These are phyloP conservation scores for Penicillium sp. DNA, from an alignment of 2,329 filamentous ascomycete species.

Conservation along the genomic window DNA sequence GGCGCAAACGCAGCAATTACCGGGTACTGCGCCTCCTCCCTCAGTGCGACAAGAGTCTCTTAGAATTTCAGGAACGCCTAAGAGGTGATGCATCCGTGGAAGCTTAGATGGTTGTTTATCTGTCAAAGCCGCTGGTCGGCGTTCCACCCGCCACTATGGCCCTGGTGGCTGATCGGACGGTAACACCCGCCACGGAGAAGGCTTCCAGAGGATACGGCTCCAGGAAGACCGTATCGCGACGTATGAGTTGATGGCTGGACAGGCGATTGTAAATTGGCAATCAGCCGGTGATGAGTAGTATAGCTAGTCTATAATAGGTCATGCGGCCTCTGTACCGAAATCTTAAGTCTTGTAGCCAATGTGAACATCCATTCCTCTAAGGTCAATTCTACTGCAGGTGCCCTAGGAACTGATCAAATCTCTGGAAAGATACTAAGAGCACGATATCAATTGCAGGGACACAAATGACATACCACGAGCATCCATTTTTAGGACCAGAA, in stretches of 20 bases:
- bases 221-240: background rate
- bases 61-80: conserved; percentile 23
- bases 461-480: background rate
- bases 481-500: background rate
- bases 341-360: too few relatives aligned
- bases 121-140: conserved; percentile 26
- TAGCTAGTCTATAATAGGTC: background rate
- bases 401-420: too few relatives aligned
- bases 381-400: too few relatives aligned
- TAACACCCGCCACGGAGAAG: background rate
- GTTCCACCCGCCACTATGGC: background rate
- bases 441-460: too few relatives aligned
- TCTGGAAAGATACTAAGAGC: too few relatives aligned
- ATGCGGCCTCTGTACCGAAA: background rate
- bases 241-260: background rate
- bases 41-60: conserved; percentile 31
- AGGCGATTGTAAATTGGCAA: background rate
- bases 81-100: conserved; percentile 20
- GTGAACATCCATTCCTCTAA: too few relatives aligned
- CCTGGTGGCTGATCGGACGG: background rate
- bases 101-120: background rate
- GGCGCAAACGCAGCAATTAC: conserved; percentile 38
- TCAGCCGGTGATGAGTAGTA: background rate
- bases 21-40: conserved; percentile 27
- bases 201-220: background rate